Evolutionary conservation across 2,329 filamentous ascomycete species (phyloP).

Genomic region (Talaromyces rugulosus): DNA sequence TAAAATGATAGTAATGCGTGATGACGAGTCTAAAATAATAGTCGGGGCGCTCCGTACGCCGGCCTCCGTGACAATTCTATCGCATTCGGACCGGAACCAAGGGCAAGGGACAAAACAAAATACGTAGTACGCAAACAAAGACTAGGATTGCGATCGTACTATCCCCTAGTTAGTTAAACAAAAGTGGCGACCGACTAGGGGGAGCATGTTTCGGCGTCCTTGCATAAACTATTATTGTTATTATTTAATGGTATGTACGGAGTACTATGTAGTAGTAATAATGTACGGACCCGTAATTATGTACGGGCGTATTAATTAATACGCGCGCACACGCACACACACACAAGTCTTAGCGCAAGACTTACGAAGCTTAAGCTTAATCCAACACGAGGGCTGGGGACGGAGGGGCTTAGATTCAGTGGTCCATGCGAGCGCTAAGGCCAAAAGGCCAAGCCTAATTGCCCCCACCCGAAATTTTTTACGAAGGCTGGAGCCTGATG

Average conservation of each 20-base stretch:
- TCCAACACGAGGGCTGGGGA: conserved; percentile 35
- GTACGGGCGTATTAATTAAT: background rate
- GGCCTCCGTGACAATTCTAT: too few relatives aligned
- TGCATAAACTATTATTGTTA: background rate
- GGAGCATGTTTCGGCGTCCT: background rate
- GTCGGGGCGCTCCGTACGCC: too few relatives aligned
- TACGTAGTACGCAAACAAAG: background rate
- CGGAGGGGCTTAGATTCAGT: background rate
- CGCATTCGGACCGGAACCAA: too few relatives aligned
- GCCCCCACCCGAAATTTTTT: background rate
- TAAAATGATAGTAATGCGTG: too few relatives aligned
- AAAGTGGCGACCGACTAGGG: background rate
- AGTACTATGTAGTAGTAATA: too few relatives aligned
- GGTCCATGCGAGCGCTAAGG: conserved; percentile 7
- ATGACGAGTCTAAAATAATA: too few relatives aligned
- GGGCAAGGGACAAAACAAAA: background rate
- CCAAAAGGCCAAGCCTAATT: background rate
- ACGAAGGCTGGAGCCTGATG: background rate
- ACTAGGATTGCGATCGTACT: too few relatives aligned
- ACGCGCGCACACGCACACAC: too few relatives aligned
- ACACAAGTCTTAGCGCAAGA: conserved; percentile 23
- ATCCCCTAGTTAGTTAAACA: too few relatives aligned
- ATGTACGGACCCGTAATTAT: background rate
- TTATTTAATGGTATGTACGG: too few relatives aligned
- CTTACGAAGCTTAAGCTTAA: conserved; percentile 43